Evolutionary conservation across 2,329 filamentous ascomycete genomes (phyloP).

Genomic region (Simplicillium aogashimaense): DNA sequence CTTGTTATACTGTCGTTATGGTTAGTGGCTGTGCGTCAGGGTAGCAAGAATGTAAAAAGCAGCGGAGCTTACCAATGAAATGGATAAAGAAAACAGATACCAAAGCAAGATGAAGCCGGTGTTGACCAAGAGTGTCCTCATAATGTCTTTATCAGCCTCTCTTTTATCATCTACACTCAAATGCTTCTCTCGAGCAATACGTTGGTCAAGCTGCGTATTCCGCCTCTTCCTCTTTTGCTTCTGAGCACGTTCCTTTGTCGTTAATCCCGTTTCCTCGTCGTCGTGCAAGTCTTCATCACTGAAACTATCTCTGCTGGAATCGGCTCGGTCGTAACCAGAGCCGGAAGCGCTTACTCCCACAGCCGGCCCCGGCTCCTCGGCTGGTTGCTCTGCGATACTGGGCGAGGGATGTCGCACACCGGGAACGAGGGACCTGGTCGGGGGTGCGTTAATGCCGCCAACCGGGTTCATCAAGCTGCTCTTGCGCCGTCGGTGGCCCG

Average conservation of each 20-base stretch:
- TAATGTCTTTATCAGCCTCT: constrained; percentile 63
- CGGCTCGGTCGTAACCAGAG: constrained; percentile 16
- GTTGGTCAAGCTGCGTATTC: constrained; percentile 60
- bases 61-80: constrained; percentile 63
- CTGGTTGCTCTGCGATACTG: constrained; percentile 25
- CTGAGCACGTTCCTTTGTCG: constrained; percentile 59
- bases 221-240: constrained; percentile 56
- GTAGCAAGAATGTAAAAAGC: not conserved
- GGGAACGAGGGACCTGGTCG: constrained; percentile 4
- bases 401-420: constrained; percentile 11
- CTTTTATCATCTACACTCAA: constrained; percentile 64
- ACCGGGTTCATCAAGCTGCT: constrained; percentile 41
- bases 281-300: constrained; percentile 68
- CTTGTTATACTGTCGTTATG: constrained; percentile 76
- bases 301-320: constrained; percentile 41
- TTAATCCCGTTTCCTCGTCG: constrained; percentile 85
- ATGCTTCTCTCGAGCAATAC: constrained; percentile 50
- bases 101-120: constrained; percentile 74
- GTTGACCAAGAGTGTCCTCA: constrained; percentile 63
- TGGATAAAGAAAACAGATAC: constrained; percentile 86
- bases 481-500: constrained; percentile 43
- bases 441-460: constrained; percentile 15
- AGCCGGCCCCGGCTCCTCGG: constrained; percentile 24
- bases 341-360: constrained; percentile 12
- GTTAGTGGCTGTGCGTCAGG: constrained; percentile 10